Evolutionary conservation across 106 monocot genomes (phyloP).

Genomic region (Dendrobium huoshanense): DNA sequence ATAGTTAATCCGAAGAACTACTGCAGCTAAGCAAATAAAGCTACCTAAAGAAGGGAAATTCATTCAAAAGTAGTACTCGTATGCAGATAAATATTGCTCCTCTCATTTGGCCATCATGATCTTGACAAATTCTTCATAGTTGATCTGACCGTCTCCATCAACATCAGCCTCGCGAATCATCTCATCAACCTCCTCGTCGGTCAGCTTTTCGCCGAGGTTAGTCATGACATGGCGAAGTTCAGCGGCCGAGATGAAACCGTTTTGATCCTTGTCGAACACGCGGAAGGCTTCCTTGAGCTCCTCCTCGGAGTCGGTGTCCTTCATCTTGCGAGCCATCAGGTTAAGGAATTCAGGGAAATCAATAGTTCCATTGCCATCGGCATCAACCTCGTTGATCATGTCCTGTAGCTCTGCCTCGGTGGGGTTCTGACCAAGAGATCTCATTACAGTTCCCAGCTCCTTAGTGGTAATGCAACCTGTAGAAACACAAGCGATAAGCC

Average conservation of each 20-base stretch:
- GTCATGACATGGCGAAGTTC: constrained; percentile 60
- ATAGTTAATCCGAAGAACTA: neutral
- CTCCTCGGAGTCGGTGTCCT: constrained; percentile 48
- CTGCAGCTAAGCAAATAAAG: neutral
- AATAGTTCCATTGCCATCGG: constrained; percentile 32
- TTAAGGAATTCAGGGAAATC: constrained; percentile 45
- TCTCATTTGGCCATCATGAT: constrained; percentile 56
- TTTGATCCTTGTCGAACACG: constrained; percentile 56
- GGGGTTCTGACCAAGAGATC: constrained; percentile 40
- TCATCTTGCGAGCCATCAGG: constrained; percentile 48
- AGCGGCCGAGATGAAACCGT: constrained; percentile 46
- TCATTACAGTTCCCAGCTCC: constrained; percentile 54
- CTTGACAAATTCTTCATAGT: constrained; percentile 60
- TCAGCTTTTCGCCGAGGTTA: constrained; percentile 50
- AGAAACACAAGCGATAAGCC: neutral
- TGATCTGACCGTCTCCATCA: constrained; percentile 56
- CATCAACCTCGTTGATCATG: constrained; percentile 51
- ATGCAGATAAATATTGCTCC: neutral
- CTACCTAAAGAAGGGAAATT: neutral
- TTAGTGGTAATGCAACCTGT: constrained; percentile 43
- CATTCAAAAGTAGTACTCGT: neutral
- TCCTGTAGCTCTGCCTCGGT: constrained; percentile 55
- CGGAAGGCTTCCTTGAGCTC: constrained; percentile 51
- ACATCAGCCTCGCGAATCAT: constrained; percentile 48
- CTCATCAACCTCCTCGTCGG: constrained; percentile 46